Evolutionary conservation across 2,329 filamentous ascomycete species (phyloP), one percentile per base, ranked within the genome.

Genomic region (Cladosporium colombiae): DNA sequence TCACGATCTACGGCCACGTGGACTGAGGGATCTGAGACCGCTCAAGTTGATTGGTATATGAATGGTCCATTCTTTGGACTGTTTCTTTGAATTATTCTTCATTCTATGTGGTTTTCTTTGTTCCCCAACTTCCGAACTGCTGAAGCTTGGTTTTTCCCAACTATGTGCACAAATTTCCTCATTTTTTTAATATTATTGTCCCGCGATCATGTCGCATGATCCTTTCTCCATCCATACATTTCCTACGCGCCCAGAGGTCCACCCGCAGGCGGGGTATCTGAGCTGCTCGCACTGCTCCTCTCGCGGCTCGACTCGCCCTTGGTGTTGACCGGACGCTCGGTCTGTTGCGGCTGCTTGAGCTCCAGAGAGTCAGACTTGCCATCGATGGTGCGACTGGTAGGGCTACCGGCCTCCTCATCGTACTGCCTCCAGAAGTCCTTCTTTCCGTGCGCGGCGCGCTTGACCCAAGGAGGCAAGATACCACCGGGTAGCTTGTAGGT

Each of bases 401-500:
- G 44, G 13, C 25, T 37, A 10, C 55, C 55, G 3, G 46, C 25
- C 55, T 71, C 69, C 16, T 70, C 71, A 21, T 73, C 72, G 27
- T 73, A 58, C 2, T 64, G 76, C 44, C 82, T 82, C 90, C 91
- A 93, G 75, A 93, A 93, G 71, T 90, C 85, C 79, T 84, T 89
- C 81, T 92, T 90, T 31, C 91, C 91, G 44, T 79, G 79, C 0
- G 78, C 75, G 5, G 89, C 80, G 33, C 92, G 85, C 65, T 83
- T 81, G 61, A 92, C 74, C 92, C 92, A 96, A 0, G 86, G 86
- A 0, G 92, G 91, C 29, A 93, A 78, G 59, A 95, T 79, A 0
- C 91, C 91, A 18, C 91, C 91, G 1, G 88, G 86, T 33, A 93
- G 84, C 73, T 86, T 88, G 81, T 88, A 94, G 0, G 90, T 91